Evolutionary conservation across 1,284 basidiomycete genomes (phyloP).

Genomic region (Pholiota adiposa): DNA sequence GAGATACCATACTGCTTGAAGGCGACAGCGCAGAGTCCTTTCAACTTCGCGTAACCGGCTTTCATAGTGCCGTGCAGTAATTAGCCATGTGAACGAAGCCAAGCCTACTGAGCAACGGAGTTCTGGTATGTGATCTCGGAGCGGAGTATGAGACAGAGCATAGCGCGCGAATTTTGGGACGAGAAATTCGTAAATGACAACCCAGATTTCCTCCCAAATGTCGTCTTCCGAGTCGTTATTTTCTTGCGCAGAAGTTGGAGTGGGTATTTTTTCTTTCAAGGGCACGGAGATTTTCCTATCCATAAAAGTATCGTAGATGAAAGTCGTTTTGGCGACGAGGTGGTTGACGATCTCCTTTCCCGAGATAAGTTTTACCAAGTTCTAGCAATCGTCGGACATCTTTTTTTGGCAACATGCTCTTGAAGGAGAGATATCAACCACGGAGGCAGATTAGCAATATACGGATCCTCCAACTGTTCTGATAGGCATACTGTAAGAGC

Average conservation of each 20-base stretch:
- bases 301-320: background rate
- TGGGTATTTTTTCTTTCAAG: background rate
- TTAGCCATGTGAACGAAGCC: background rate
- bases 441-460: background rate
- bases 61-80: background rate
- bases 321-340: background rate
- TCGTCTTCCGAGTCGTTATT: background rate
- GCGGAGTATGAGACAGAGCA: background rate
- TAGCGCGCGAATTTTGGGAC: background rate
- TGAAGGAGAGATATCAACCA: background rate
- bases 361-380: background rate
- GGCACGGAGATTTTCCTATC: background rate
- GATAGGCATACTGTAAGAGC: background rate
- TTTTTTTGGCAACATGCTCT: background rate
- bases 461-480: too few species aligned
- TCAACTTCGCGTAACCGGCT: background rate
- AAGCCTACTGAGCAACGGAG: background rate
- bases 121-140: background rate
- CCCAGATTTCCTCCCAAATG: background rate
- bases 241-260: background rate
- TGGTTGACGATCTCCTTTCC: background rate
- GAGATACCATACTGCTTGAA: background rate
- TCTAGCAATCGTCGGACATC: background rate
- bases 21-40: background rate
- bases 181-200: background rate